A percentile compares a stretch with the other conserved stretches of the same genome.
Evolutionary conservation across 2,329 filamentous ascomycete genomes (phyloP).

Genomic region (Microsporum canis): DNA sequence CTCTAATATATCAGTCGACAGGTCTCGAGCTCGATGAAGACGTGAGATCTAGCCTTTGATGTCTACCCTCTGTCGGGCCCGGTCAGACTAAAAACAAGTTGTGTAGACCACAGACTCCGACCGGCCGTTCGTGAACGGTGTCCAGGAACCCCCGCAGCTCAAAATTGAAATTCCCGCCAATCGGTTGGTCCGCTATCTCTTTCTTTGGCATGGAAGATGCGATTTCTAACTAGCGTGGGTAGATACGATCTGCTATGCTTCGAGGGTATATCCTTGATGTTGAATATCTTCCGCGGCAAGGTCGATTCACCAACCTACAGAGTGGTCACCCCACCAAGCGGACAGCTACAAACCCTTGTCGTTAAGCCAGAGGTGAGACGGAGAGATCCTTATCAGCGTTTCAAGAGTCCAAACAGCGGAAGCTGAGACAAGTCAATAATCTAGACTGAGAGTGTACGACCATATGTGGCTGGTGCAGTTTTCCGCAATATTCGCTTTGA

Average conservation of each 20-base stretch:
- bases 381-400: too few relatives aligned
- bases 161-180: conserved; percentile 98
- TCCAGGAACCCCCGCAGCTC: conserved; percentile 79
- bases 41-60: conserved; percentile 25
- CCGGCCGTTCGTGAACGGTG: conserved; percentile 61
- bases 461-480: conserved; percentile 80
- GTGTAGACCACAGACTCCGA: conserved; percentile 57
- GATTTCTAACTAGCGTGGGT: conserved; percentile 17
- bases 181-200: conserved; percentile 45
- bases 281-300: conserved; percentile 85
- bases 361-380: conserved; percentile 53
- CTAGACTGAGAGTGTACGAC: conserved; percentile 64
- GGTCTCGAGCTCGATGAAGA: conserved; percentile 94
- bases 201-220: background rate
- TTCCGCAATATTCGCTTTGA: conserved; percentile 86
- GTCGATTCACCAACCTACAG: conserved; percentile 66
- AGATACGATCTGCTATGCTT: conserved; percentile 88
- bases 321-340: conserved; percentile 58
- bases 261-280: conserved; percentile 88
- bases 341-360: conserved; percentile 67
- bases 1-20: conserved; percentile 20
- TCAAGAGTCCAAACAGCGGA: background rate
- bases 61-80: conserved; percentile 1
- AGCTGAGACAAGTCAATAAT: conserved; percentile 6
- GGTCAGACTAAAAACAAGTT: conserved; percentile 16